Percentiles rank a stretch among this genome's conserved stretches.
phyloP scores from a whole-genome alignment of 2,329 filamentous ascomycete genomes.

The Paraphoma sp. region DNA sequence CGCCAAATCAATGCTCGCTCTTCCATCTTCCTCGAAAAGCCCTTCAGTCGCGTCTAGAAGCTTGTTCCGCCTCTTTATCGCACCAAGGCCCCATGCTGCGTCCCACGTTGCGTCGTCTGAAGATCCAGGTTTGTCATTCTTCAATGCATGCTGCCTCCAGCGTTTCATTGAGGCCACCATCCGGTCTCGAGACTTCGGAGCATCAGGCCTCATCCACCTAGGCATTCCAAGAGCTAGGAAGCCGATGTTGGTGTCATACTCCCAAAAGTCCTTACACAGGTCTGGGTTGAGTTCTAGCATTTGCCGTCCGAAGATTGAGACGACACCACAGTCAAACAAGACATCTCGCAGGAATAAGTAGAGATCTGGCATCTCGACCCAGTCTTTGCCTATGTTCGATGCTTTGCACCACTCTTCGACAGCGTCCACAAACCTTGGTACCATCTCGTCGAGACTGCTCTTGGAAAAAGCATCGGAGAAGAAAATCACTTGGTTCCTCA shows the following conservation, averaged over 20 bases:
- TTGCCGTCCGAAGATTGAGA: conserved; percentile 12
- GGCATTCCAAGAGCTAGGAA: conserved; percentile 14
- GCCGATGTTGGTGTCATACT: conserved; percentile 13
- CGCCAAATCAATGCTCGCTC: conserved; percentile 15
- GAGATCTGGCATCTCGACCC: conserved; percentile 16
- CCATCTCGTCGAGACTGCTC: conserved; percentile 8
- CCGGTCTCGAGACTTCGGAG: conserved; percentile 1
- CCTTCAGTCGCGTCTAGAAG: conserved; percentile 14
- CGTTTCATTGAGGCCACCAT: conserved; percentile 12
- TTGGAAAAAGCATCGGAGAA: conserved; percentile 12
- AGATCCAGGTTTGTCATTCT: not conserved
- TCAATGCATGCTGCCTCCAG: conserved; percentile 14
- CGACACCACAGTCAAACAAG: conserved; percentile 8
- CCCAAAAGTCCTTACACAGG: conserved; percentile 13
- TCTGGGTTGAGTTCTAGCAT: conserved; percentile 15
- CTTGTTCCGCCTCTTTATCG: conserved; percentile 10
- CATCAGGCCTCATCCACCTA: conserved; percentile 4
- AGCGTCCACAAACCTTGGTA: conserved; percentile 7
- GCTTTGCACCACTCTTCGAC: not conserved
- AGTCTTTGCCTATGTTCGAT: conserved; percentile 4
- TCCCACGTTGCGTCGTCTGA: conserved; percentile 11
- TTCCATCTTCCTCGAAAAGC: conserved; percentile 13
- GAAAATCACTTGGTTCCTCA: conserved; percentile 15
- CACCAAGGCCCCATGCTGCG: conserved; percentile 8
- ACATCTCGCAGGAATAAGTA: conserved; percentile 14